Percentiles rank a stretch among this genome's conserved stretches.
Evolutionary conservation across 257 asterid genomes (phyloP).

Genomic region (Striga asiatica): DNA sequence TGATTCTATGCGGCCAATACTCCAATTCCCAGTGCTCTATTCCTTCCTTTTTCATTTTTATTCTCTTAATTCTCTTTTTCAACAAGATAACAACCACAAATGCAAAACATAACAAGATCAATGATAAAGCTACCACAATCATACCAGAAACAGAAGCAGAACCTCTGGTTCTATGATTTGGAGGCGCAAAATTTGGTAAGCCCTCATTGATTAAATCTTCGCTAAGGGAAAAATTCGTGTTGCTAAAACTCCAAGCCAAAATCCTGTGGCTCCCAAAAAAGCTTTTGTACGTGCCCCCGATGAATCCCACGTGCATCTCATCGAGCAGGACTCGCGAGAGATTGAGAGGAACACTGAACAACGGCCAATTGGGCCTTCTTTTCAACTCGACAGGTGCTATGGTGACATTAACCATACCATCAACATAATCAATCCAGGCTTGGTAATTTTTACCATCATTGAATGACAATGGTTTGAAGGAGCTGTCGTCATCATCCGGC

Average conservation of each 20-base stretch:
- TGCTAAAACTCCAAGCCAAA: conserved; percentile 43
- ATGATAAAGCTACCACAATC: no score
- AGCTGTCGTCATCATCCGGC: conserved; percentile 19
- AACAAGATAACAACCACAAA: conserved; percentile 10
- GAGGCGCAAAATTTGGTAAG: conserved; percentile 28
- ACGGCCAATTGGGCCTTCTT: conserved; percentile 14
- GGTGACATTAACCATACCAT: conserved; percentile 16
- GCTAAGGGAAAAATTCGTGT: conserved; percentile 31
- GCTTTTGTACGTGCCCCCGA: conserved; percentile 28
- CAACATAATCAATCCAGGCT: conserved; percentile 27
- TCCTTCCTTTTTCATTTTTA: conserved; percentile 25
- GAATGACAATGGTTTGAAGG: conserved; percentile 25
- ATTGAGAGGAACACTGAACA: conserved; percentile 16
- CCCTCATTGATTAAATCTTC: conserved; percentile 23
- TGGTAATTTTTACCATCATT: conserved; percentile 31
- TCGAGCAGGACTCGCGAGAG: conserved; percentile 20
- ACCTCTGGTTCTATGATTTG: conserved; percentile 15
- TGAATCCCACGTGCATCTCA: conserved; percentile 29
- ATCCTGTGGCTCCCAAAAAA: conserved; percentile 26
- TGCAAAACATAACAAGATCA: no score
- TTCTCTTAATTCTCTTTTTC: no score
- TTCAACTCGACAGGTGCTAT: conserved; percentile 19
- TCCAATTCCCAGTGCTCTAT: conserved; percentile 82
- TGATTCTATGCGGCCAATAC: conserved; percentile 73
- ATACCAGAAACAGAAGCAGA: no score